phyloP scores from a whole-genome alignment of 106 monocot genomes.

The Cymbidium sinense region DNA sequence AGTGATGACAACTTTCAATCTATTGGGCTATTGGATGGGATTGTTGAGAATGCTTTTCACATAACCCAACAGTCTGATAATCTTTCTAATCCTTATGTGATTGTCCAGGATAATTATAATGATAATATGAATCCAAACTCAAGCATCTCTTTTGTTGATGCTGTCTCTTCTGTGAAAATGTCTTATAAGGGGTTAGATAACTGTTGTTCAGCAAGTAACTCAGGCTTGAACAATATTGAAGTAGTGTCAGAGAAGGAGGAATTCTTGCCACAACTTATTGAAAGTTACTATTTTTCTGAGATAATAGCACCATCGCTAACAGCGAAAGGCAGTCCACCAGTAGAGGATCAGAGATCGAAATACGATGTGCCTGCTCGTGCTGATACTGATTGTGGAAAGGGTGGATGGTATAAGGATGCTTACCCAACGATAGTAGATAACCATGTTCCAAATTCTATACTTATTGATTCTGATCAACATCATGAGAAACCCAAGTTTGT shows the following conservation, averaged over 20 bases:
- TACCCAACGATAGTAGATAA: slow-evolving; percentile 57
- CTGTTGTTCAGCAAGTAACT: slow-evolving; percentile 8
- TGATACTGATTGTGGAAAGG: slow-evolving; percentile 32
- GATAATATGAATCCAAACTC: not conserved
- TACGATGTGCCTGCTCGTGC: slow-evolving; percentile 12
- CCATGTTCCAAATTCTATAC: slow-evolving; percentile 40
- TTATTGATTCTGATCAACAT: slow-evolving; percentile 12
- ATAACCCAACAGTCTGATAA: slow-evolving; percentile 5
- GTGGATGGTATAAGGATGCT: slow-evolving; percentile 61
- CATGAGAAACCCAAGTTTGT: slow-evolving; percentile 11
- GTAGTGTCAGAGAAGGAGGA: not conserved
- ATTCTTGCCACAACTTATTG: slow-evolving; percentile 46
- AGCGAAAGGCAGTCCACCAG: slow-evolving; percentile 6
- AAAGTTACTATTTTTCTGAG: slow-evolving; percentile 51
- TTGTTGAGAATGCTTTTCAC: slow-evolving; percentile 81
- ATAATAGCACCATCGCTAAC: slow-evolving; percentile 22
- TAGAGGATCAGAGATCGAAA: slow-evolving; percentile 4
- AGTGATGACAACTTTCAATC: slow-evolving; percentile 15
- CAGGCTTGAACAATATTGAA: slow-evolving; percentile 10
- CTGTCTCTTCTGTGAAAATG: slow-evolving; percentile 18
- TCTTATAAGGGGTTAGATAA: not conserved
- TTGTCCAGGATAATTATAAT: not conserved
- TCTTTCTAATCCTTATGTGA: not conserved
- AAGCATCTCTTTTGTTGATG: not conserved
- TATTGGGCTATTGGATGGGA: slow-evolving; percentile 73